Conservation (phyloP, 345 rosid genomes). For the Ceriops decandra region DNA sequence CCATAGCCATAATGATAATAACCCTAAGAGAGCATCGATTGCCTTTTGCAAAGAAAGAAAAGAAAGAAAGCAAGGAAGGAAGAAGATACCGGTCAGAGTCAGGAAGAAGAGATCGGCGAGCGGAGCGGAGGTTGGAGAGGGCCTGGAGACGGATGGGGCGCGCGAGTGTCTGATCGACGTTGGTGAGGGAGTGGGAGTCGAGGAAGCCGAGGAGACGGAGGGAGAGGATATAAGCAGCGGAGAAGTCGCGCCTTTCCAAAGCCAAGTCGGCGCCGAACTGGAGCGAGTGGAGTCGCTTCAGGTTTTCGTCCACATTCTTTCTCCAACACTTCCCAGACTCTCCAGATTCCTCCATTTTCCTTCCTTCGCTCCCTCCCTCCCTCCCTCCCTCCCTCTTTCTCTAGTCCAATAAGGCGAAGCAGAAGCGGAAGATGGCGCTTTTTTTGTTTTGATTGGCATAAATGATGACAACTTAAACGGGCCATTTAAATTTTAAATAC, state of each 20-base stretch:
- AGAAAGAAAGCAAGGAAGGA: neutral
- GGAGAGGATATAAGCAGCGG: constrained; percentile 63
- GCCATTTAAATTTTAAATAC: too few species aligned
- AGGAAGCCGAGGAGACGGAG: constrained; percentile 91
- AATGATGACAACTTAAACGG: too few species aligned
- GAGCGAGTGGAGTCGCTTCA: constrained; percentile 84
- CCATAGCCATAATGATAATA: neutral
- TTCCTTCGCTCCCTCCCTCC: too few species aligned
- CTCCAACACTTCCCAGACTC: constrained; percentile 39
- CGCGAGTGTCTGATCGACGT: constrained; percentile 50
- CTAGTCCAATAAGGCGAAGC: neutral
- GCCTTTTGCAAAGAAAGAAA: neutral
- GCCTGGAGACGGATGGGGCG: constrained; percentile 69
- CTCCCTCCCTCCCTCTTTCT: neutral
- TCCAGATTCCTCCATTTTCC: constrained; percentile 15
- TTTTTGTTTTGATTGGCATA: neutral
- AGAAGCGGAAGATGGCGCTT: neutral
- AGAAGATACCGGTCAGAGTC: constrained; percentile 72
- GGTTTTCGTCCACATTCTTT: constrained; percentile 63
- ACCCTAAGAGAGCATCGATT: too few species aligned
- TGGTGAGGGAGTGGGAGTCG: constrained; percentile 61
- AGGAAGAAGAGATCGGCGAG: constrained; percentile 53
- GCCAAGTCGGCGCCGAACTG: constrained; percentile 73
- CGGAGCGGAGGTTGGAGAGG: constrained; percentile 52
- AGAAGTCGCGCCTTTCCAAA: constrained; percentile 61